Evolutionary conservation across 225 moss, liverwort and hornwort species (phyloP).

Genomic region (Pseudisothecium myosuroides): DNA sequence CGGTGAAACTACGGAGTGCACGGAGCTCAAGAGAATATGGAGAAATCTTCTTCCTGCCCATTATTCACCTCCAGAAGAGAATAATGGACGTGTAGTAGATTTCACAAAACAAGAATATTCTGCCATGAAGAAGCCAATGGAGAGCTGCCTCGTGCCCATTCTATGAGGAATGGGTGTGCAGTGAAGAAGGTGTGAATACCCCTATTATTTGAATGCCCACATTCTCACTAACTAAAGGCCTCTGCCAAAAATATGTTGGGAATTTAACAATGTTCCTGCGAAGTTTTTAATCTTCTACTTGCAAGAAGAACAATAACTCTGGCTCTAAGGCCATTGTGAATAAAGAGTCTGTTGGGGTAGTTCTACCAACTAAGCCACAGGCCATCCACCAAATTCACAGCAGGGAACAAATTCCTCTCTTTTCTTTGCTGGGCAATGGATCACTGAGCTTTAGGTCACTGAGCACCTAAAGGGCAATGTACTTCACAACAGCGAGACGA

Average conservation of each 20-base stretch:
- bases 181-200: too few species aligned
- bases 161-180: too few species aligned
- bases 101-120: too few species aligned
- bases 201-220: background rate
- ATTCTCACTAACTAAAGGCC: background rate
- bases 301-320: background rate
- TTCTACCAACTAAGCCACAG: background rate
- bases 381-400: background rate
- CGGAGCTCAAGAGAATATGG: too few species aligned
- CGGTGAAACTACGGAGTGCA: too few species aligned
- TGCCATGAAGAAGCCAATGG: too few species aligned
- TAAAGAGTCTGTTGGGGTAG: background rate
- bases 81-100: too few species aligned
- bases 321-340: background rate
- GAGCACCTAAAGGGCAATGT: constrained; percentile 21
- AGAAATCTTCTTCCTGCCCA: too few species aligned
- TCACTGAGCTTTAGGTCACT: background rate
- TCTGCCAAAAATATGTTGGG: background rate
- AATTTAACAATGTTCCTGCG: background rate
- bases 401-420: background rate
- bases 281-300: background rate
- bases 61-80: too few species aligned
- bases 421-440: background rate
- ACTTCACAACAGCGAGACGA: constrained; percentile 65
- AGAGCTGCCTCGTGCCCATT: too few species aligned